phyloP scores from a whole-genome alignment of 148 eudicot species.

The Chenopodium formosanum region DNA sequence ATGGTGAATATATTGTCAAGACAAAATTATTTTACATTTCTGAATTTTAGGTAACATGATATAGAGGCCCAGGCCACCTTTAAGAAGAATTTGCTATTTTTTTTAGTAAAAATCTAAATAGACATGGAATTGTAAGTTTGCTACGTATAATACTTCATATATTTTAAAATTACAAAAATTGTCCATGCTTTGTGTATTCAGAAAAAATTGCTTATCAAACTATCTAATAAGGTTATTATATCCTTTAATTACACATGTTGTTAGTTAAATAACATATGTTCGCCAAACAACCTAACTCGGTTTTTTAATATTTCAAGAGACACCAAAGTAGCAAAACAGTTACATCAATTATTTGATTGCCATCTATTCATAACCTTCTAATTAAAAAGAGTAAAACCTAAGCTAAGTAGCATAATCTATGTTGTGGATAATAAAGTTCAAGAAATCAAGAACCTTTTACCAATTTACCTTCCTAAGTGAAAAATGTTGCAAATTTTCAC shows the following conservation, averaged over 20 bases:
- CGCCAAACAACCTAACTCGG: background rate
- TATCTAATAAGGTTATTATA: background rate
- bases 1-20: slow-evolving; percentile 1
- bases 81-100: background rate
- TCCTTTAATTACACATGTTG: background rate
- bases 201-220: no score
- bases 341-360: background rate
- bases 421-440: background rate
- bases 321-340: background rate
- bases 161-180: no score
- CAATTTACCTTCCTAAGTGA: background rate
- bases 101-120: background rate
- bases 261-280: background rate
- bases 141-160: no score
- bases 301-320: background rate
- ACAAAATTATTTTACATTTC: slow-evolving; percentile 15
- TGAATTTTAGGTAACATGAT: background rate
- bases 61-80: no score
- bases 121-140: background rate
- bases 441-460: background rate
- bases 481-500: background rate
- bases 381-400: background rate
- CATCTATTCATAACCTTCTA: background rate
- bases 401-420: background rate
- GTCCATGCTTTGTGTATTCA: no score